Evolutionary conservation across 225 moss, liverwort and hornwort species (phyloP).

Genomic region (Pseudoscleropodium purum): DNA sequence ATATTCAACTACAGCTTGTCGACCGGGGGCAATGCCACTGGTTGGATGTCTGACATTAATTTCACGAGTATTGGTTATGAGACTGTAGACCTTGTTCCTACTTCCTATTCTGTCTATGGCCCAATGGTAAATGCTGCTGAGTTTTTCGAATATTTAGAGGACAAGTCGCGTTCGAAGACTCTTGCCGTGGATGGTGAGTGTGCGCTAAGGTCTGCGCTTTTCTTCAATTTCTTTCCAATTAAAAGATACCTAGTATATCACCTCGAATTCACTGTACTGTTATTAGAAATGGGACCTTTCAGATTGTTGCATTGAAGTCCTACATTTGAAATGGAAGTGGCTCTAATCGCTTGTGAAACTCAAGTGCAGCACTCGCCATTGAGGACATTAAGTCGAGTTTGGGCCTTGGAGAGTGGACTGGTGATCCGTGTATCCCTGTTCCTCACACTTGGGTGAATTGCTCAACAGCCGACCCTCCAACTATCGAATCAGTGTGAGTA

Average conservation of each 20-base stretch:
- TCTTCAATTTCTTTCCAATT: background rate
- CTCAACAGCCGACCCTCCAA: background rate
- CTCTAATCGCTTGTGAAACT: background rate
- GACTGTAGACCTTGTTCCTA: background rate
- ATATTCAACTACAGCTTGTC: background rate
- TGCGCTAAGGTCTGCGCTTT: too few relatives aligned
- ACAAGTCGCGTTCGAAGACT: background rate
- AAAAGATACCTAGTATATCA: too few relatives aligned
- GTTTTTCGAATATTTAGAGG: background rate
- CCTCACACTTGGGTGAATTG: conserved; percentile 10
- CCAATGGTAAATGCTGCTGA: background rate
- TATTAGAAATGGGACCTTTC: background rate
- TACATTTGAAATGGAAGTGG: background rate
- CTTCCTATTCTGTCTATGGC: background rate
- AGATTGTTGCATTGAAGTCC: background rate
- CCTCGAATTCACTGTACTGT: background rate
- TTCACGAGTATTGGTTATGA: fast-evolving
- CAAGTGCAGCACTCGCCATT: conserved; percentile 6
- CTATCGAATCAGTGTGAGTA: conserved; percentile 6
- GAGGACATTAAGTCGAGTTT: background rate
- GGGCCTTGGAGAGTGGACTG: background rate
- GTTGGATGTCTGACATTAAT: background rate
- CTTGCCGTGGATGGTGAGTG: background rate
- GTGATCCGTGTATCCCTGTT: conserved; percentile 12
- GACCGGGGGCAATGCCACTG: background rate